These are phyloP conservation scores for Apostasia ramifera DNA, from an alignment of 106 monocot genomes.

Conservation along the genomic window DNA sequence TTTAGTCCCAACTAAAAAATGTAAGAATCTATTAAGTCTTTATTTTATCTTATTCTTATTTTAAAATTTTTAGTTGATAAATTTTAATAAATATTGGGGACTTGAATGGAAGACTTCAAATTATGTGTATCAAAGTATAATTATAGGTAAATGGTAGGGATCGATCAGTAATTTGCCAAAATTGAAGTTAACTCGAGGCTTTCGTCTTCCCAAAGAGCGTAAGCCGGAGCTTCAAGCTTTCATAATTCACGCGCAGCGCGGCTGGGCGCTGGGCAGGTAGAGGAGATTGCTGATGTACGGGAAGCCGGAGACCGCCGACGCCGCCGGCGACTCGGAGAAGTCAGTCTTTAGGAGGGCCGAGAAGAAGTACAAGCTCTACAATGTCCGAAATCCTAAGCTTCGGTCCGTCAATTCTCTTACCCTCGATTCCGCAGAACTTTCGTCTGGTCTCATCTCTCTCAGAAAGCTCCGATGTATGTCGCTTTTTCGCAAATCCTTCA, in stretches of 20 bases:
- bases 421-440: not conserved
- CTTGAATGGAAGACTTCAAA: too few species aligned
- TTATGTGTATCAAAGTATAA: too few species aligned
- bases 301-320: slow-evolving; percentile 2
- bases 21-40: too few species aligned
- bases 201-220: not conserved
- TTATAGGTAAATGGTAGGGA: too few species aligned
- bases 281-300: slow-evolving; percentile 31
- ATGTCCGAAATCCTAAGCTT: slow-evolving; percentile 20
- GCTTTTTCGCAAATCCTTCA: not conserved
- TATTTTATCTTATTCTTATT: too few species aligned
- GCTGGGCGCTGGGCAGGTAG: not conserved
- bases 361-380: slow-evolving; percentile 88
- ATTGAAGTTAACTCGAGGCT: too few species aligned
- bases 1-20: too few species aligned
- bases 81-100: too few species aligned
- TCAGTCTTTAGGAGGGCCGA: slow-evolving; percentile 82
- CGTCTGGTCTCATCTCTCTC: not conserved
- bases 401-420: slow-evolving; percentile 9
- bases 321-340: slow-evolving; percentile 40
- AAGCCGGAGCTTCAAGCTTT: too few species aligned
- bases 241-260: too few species aligned
- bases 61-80: too few species aligned
- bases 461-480: not conserved
- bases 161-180: too few species aligned